A percentile compares a stretch with the other conserved stretches of the same genome.
These are phyloP conservation scores for Phytophthora macrochlamydospora DNA, from an alignment of 352 stramenopile species.

Conservation along the genomic window DNA sequence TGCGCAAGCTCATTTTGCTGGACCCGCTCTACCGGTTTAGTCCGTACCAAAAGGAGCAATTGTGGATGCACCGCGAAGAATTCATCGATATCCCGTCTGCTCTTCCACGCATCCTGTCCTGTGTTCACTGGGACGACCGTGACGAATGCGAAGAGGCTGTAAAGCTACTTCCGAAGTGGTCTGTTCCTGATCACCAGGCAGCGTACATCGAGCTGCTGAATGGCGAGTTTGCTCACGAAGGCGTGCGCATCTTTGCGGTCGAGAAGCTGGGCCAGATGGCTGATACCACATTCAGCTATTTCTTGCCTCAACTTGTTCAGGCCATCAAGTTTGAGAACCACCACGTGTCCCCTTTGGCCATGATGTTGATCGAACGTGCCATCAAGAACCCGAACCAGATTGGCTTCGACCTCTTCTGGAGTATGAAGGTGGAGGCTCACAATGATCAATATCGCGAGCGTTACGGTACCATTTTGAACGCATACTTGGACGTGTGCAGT, in stretches of 20 bases:
- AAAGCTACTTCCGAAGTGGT: slow-evolving; percentile 71
- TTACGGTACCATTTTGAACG: slow-evolving; percentile 83
- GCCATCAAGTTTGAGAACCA: slow-evolving; percentile 91
- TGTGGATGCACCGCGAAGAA: slow-evolving; percentile 84
- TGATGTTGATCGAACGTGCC: slow-evolving; percentile 86
- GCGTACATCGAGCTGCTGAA: slow-evolving; percentile 87
- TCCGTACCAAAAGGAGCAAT: slow-evolving; percentile 81
- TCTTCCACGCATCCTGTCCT: slow-evolving; percentile 81
- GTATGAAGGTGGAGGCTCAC: slow-evolving; percentile 89
- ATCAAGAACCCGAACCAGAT: slow-evolving; percentile 90
- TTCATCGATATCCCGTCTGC: slow-evolving; percentile 76
- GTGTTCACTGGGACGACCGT: slow-evolving; percentile 80
- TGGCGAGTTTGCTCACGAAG: slow-evolving; percentile 76
- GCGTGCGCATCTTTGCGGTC: slow-evolving; percentile 78
- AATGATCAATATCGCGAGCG: slow-evolving; percentile 80
- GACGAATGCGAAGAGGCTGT: slow-evolving; percentile 74
- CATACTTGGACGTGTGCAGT: slow-evolving; percentile 85
- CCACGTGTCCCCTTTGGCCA: slow-evolving; percentile 72
- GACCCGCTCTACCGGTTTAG: slow-evolving; percentile 84
- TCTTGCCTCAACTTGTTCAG: slow-evolving; percentile 89
- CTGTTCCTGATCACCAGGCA: slow-evolving; percentile 72
- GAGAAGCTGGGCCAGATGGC: slow-evolving; percentile 80
- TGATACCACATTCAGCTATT: slow-evolving; percentile 89
- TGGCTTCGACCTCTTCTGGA: slow-evolving; percentile 91
- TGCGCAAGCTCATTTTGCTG: slow-evolving; percentile 81